Percentiles rank a stretch among this genome's conserved stretches.
phyloP scores from a whole-genome alignment of 257 asterid species.

The Forsythia viridissima region DNA sequence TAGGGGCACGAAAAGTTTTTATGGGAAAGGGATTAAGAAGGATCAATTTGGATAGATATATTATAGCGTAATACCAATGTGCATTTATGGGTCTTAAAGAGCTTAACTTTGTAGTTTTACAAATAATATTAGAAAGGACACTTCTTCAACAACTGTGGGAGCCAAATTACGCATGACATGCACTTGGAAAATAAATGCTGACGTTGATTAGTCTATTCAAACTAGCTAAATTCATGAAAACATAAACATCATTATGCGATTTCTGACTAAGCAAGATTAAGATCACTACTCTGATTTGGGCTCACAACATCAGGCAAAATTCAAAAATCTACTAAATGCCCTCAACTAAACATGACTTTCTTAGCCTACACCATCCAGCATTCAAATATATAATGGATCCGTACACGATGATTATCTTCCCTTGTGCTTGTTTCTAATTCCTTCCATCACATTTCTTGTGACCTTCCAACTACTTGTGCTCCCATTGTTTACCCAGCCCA shows the following conservation, averaged over 20 bases:
- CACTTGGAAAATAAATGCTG: not conserved
- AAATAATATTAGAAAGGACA: not conserved
- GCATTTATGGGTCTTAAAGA: not conserved
- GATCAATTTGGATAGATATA: not conserved
- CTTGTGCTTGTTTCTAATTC: not conserved
- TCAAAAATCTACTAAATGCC: not conserved
- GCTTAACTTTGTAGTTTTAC: not conserved
- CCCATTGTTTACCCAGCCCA: not conserved
- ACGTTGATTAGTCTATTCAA: not conserved
- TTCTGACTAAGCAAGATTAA: not conserved
- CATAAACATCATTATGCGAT: not conserved
- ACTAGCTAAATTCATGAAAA: not conserved
- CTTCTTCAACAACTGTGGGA: not conserved
- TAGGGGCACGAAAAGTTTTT: not conserved
- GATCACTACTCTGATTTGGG: not conserved
- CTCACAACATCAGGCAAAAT: not conserved
- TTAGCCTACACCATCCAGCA: not conserved
- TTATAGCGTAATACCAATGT: not conserved
- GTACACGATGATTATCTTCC: not conserved
- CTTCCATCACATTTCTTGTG: slow-evolving; percentile 16
- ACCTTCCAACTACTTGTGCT: slow-evolving; percentile 7
- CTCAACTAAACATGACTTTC: not conserved
- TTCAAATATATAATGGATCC: not conserved
- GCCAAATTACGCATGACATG: not conserved
- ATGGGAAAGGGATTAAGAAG: not conserved